Base-by-base conservation (phyloP, 1,284 basidiomycete genomes). In the Boletus hoseneyae region DNA sequence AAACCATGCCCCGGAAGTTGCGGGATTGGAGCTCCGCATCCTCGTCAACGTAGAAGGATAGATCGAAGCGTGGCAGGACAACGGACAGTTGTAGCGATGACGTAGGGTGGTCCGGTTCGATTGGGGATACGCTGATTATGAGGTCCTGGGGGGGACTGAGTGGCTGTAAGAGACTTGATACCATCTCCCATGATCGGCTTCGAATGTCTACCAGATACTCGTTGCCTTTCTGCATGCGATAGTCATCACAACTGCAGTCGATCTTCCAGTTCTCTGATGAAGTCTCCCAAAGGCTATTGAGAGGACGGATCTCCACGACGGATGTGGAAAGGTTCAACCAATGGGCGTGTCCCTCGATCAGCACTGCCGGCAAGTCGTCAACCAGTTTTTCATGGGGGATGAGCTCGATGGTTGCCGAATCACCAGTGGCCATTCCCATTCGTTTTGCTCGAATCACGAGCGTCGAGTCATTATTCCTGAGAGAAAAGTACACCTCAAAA, bases 311-410 rank as follows among this genome's bases (percentile, higher is more conserved):
- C 12, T 30, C 29, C 10, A 30, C 12, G 10, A 11, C 3, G 29
- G 51, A 40, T 1, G 57, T 58, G 0, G 48, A 18, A 3, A 70
- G 32, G 32, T 69, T 55, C 38, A 77, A 51, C 74, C 75, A 77
- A 51, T 74, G 73, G 4, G 60, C 57, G 42, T 70, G 65, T 15
- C 63, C 58, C 1, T 58, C 7, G 4, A 71, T 48, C 6, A 78
- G 59, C 3, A 50, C 43, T 1, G 13, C 21, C 0, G 77, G 77
- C 7, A 78, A 57, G 53, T 77, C 76, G 0, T 50, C 48, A 4
- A 3, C n/a, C 10, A 78, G 53, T n/a, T 53, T 52, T 2, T 39
- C 27, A n/a, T 56, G 63, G 11, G 70, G 73, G 36, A 78, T 61
- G 13, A 77, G 51, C 41, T 74, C 69, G 11, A 66, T 58, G 23